Base-by-base conservation (phyloP, 768 basidiomycete genomes). In the Trametes villosa region DNA sequence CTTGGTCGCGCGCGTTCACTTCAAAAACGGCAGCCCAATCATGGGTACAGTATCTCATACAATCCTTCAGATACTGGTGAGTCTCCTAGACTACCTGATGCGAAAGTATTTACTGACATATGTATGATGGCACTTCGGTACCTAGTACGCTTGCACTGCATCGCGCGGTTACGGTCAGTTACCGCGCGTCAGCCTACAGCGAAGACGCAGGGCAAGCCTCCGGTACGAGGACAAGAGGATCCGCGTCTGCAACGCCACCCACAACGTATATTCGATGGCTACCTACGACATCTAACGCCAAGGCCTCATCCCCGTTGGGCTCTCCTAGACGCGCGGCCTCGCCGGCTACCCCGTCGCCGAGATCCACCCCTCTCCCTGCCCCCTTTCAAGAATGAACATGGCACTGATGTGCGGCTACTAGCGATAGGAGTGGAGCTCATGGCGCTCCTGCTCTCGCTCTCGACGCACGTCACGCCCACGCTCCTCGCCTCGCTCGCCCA, bases 271-370 rank as follows among this genome's bases (percentile, higher is more conserved):
- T 69, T 71, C 74, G 44, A 66, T 87, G 31, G 65, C 70, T 13
- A 67, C 86, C 63, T 63, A 69, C 22, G 78, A 78, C 65, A 75
- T 76, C 41, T 63, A 75, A 5, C 72, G 71, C 45, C 33, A 52
- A 15, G 54, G 46, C 55, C 77, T 64, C 40, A 74, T 79, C 20
- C 74, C 71, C 49, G 79, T 90, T 57, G 79, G 72, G 3, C 66
- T 83, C 0, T 80, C 84, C 1, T 90, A 88, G 86, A 93, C 91
- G 8, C 82, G 83, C 38, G 91, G 89, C 4, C 81, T 92, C 8
- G 88, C 84, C 2, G 78, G 90, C 27, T 89, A 91, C 64, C 89
- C 91, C 17, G 83, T 91, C 53, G 90, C n/a, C n/a, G n/a, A n/a
- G n/a, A n/a, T n/a, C n/a, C n/a, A n/a, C n/a, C n/a, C n/a, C n/a